Conservation (phyloP, 2,329 filamentous ascomycete genomes). For the Aspergillus japonicus region DNA sequence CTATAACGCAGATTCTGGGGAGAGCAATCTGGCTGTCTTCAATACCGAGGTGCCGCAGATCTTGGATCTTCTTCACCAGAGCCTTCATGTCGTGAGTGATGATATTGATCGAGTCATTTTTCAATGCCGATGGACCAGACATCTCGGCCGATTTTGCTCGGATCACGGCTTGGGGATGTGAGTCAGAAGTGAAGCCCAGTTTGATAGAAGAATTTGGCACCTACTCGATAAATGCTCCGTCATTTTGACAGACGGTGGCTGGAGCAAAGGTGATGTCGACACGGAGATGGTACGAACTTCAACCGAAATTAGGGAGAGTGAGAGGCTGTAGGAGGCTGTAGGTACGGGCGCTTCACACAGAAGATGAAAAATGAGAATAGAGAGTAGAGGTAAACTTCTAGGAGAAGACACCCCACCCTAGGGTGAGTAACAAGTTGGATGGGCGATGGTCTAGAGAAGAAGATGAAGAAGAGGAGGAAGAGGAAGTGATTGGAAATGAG, state of each 20-base stretch:
- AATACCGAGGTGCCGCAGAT: slow-evolving; percentile 70
- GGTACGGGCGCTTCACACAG: too few relatives aligned
- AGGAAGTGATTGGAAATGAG: background rate
- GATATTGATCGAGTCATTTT: slow-evolving; percentile 25
- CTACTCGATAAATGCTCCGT: background rate
- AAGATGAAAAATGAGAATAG: too few relatives aligned
- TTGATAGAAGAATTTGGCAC: background rate
- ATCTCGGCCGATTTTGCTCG: slow-evolving; percentile 4
- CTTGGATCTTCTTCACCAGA: slow-evolving; percentile 45
- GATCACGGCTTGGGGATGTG: slow-evolving; percentile 1
- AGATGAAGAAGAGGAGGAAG: background rate
- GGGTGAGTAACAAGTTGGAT: too few relatives aligned
- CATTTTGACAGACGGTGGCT: background rate
- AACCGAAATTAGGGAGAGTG: too few relatives aligned
- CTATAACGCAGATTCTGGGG: slow-evolving; percentile 78
- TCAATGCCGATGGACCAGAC: background rate
- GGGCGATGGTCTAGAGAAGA: too few relatives aligned
- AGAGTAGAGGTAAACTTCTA: background rate
- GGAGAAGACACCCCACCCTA: too few relatives aligned
- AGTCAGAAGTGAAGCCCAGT: background rate
- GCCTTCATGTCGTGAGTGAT: slow-evolving; percentile 37
- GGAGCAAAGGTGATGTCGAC: background rate
- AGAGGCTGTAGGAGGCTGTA: too few relatives aligned
- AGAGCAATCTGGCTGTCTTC: slow-evolving; percentile 65
- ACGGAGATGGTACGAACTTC: background rate